These are phyloP conservation scores for Carex cristatella DNA, from an alignment of 176 grass and related monocot species.

Conservation along the genomic window DNA sequence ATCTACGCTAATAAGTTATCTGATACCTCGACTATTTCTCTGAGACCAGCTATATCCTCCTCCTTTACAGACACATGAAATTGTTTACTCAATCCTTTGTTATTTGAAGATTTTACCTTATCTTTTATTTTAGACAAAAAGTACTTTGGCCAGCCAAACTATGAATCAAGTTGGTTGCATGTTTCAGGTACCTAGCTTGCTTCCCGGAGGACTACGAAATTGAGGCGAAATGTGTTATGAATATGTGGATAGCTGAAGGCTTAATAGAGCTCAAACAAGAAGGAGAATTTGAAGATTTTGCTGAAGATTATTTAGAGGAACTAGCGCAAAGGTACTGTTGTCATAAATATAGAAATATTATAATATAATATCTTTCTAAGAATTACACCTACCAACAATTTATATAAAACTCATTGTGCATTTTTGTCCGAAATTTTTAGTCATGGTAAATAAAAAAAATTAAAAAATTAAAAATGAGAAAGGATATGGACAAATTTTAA, in stretches of 20 bases:
- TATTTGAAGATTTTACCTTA: not conserved
- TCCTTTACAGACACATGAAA: not conserved
- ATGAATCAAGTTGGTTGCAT: not conserved
- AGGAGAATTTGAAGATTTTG: not conserved
- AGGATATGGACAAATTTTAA: no score
- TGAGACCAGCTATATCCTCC: not conserved
- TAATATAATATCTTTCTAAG: no score
- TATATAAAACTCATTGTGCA: no score
- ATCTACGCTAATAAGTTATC: not conserved
- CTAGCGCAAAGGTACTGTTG: not conserved
- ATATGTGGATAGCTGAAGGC: not conserved
- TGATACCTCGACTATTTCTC: not conserved
- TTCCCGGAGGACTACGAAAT: not conserved
- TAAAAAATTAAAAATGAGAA: no score
- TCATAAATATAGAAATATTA: not conserved
- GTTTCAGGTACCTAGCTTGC: not conserved
- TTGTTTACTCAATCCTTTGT: not conserved
- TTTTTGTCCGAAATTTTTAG: no score
- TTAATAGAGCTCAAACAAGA: not conserved
- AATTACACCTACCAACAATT: no score
- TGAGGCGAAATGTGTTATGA: not conserved
- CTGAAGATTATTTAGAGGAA: not conserved
- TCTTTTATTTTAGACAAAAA: not conserved
- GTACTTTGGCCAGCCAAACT: not conserved
- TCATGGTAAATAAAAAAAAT: no score